Base-by-base conservation (phyloP, 305 asterid genomes). In the Fraxinus albicans region DNA sequence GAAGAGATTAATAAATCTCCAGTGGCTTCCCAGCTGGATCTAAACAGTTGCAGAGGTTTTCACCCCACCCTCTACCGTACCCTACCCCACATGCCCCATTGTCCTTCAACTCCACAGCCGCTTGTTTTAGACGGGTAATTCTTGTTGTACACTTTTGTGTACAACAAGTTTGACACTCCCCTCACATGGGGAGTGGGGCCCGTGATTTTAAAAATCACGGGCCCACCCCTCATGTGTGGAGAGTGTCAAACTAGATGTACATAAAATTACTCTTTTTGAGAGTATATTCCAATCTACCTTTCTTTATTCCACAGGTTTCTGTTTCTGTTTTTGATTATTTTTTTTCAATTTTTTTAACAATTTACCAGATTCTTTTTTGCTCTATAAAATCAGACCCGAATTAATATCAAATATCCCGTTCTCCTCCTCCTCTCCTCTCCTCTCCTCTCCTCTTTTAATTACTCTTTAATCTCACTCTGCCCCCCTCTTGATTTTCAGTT, bases 341-440 rank as follows among this genome's bases (percentile, higher is more conserved):
- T 58, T 77, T 73, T 19, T 36, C 23, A 3, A 65, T 25, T 25
- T 65, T 9, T 72, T 21, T 17, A 58, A 31, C 77, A 80, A 78
- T 78, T 40, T 19, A 27, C 6, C 73, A 82, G 12, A 58, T 58
- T 3, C 69, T 19, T 9, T 85, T 86, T 79, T 23, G 17, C 76
- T 87, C 97, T 93, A 93, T 94, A 93, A 87, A 94, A 87, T 86
- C 91, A 73, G 86, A 65, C 60, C 85, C 84, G 80, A 65, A 35
- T 76, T 75, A 38, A 34, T 44, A 38, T 58, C n/a, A 10, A 47
- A 35, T 75, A 50, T 34, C 88, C 79, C 89, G 91, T 85, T 86
- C 95, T 89, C 90, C 88, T 83, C 72, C 80, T 81, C 0, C 44
- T 38, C 77, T 77, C 83, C 34, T 65, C 80, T 40, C 74, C n/a